phyloP scores from a whole-genome alignment of 371 early-diverging fungal genomes.

The Actinomortierella ambigua region DNA sequence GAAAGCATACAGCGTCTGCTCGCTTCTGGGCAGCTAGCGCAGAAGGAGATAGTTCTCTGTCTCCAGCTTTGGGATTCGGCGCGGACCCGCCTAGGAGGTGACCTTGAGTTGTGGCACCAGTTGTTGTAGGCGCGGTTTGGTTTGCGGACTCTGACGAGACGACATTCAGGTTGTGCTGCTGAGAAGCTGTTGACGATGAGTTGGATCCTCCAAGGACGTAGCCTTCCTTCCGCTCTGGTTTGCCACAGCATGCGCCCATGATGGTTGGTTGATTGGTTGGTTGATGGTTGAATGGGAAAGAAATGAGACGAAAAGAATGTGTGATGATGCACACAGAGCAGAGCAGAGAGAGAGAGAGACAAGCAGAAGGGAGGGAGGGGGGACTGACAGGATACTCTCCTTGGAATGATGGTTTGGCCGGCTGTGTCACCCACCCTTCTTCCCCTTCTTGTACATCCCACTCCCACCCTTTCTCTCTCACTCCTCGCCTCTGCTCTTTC shows the following conservation, averaged over 20 bases:
- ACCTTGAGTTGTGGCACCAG: too few species aligned
- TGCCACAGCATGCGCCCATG: conserved; percentile 46
- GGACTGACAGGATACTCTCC: neutral
- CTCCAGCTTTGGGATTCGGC: neutral
- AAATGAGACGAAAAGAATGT: neutral
- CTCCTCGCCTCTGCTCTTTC: too few species aligned
- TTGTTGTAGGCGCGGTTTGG: too few species aligned
- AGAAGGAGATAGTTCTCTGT: conserved; percentile 29
- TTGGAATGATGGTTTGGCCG: too few species aligned
- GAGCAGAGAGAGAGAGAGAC: neutral
- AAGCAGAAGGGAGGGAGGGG: neutral
- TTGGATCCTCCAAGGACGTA: conserved; percentile 32
- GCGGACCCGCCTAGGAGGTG: neutral
- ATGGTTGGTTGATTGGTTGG: neutral
- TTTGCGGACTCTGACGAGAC: too few species aligned
- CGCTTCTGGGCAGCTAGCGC: conserved; percentile 42
- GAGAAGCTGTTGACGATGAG: conserved; percentile 20
- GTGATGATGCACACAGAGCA: too few species aligned
- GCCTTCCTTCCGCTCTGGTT: conserved; percentile 37
- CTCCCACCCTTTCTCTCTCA: neutral
- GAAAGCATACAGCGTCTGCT: conserved; percentile 32
- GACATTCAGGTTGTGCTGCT: conserved; percentile 5
- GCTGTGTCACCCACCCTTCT: neutral
- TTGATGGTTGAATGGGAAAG: neutral
- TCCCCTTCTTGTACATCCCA: neutral